Percentiles rank a stretch among this genome's conserved stretches.
Evolutionary conservation across 495 filamentous ascomycete species (phyloP).

Genomic region (Hapsidospora chrysogenum): DNA sequence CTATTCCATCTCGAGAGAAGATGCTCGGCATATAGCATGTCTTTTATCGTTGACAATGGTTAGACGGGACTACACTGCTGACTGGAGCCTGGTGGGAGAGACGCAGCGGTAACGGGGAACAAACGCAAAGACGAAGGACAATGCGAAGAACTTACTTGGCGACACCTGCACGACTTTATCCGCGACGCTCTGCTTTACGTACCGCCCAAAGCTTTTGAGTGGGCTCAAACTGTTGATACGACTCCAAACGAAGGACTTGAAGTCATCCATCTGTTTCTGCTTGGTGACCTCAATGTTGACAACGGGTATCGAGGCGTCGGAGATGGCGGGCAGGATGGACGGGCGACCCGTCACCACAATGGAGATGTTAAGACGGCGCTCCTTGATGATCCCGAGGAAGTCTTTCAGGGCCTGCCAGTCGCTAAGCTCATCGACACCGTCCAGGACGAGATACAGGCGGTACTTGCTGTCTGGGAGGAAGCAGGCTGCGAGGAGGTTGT

Average conservation of each 20-base stretch:
- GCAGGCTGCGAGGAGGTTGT: constrained; percentile 2
- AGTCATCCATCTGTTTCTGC: constrained; percentile 6
- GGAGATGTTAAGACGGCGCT: constrained; percentile 4
- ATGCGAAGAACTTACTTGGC: constrained; percentile 1
- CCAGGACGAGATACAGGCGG: constrained; percentile 5
- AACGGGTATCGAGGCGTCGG: background rate
- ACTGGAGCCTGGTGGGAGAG: background rate
- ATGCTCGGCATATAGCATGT: constrained; percentile 11
- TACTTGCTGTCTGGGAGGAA: constrained; percentile 1
- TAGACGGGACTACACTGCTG: background rate
- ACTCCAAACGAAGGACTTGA: constrained; percentile 6
- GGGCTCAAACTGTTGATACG: constrained; percentile 5
- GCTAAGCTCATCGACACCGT: constrained; percentile 6
- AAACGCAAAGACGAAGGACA: background rate
- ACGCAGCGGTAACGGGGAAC: no score
- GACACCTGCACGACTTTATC: constrained; percentile 4
- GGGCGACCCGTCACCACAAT: constrained; percentile 5
- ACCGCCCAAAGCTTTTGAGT: constrained; percentile 6
- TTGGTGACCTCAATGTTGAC: constrained; percentile 3
- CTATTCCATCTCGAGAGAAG: constrained; percentile 6
- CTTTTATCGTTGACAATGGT: no score
- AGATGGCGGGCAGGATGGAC: background rate
- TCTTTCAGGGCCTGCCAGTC: constrained; percentile 1
- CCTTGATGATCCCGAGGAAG: constrained; percentile 4
- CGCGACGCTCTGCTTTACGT: constrained; percentile 5